Evolutionary conservation across 1,284 basidiomycete species (phyloP), one percentile per base, ranked within the genome.

Genomic region (Earliella scabrosa): DNA sequence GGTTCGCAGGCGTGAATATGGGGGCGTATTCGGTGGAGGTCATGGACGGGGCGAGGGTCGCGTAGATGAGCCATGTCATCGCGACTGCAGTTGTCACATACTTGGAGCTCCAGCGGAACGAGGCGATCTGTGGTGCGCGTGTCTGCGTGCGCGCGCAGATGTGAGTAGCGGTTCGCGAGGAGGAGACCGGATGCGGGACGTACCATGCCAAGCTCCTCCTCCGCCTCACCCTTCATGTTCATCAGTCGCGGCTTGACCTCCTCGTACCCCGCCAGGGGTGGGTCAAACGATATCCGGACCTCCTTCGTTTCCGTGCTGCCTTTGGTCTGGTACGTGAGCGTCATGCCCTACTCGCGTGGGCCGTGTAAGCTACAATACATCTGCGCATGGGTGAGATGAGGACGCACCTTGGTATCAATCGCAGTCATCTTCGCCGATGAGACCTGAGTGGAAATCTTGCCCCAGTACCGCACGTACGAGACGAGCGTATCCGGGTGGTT

Each of bases 401-500:
- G 34, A 50, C 68, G 52, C 55, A 85, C 88, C 68, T 87, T 83
- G 44, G 79, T 77, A 63, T 88, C 82, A 46, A 90, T 90, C 9
- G 77, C 73, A 10, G 78, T 80, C 86, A 90, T 88, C 68, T 83
- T 77, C 13, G 88, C 88, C 18, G 78, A 79, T 6, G 71, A 70
- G 20, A 88, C 79, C 27, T 72, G 72, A 34, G 82, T 80, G 29
- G 75, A 66, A 13, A 90, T 78, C 61, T 87, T 84, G 10, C 88
- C 90, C 68, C 79, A 89, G 77, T 87, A 82, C 61, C 85, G 88
- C 38, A 87, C 88, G 63, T 90, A 92, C 8, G 86, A 87, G 34
- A 92, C 87, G 58, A 92, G 76, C 0, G 90, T 92, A 67, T 92
- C 90, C 1, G 88, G 87, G 66, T 92, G 90, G 58, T 77, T 84